Evolutionary conservation across 2,329 filamentous ascomycete genomes (phyloP).

Genomic region (Colletotrichum liaoningense): DNA sequence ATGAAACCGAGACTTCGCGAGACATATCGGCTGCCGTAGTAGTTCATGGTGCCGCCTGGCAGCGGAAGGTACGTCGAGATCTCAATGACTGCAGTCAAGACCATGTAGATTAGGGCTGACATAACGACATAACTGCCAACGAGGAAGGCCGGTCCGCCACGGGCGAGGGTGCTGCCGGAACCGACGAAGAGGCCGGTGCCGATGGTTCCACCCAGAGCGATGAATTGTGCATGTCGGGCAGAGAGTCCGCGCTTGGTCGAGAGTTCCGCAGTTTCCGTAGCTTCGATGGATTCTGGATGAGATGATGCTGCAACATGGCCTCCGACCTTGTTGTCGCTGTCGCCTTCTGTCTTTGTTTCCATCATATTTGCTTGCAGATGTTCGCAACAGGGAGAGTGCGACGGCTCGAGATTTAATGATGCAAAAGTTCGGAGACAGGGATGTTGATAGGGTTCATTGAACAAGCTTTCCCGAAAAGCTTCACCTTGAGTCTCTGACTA

Average conservation of each 20-base stretch:
- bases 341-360: neutral
- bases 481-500: neutral
- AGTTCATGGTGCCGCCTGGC: constrained; percentile 1
- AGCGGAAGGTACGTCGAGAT: constrained; percentile 45
- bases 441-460: neutral
- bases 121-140: neutral
- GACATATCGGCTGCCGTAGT: constrained; percentile 54
- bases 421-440: neutral
- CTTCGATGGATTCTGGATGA: neutral
- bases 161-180: neutral
- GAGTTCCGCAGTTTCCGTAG: neutral
- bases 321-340: neutral
- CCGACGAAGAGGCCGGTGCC: constrained; percentile 45
- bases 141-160: neutral
- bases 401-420: neutral
- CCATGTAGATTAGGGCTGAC: constrained; percentile 45
- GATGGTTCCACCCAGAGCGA: constrained; percentile 59
- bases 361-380: neutral
- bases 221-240: constrained; percentile 57
- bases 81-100: constrained; percentile 47
- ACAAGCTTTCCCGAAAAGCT: neutral
- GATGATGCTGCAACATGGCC: neutral
- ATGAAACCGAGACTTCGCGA: constrained; percentile 66
- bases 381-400: neutral
- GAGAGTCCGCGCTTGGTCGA: neutral